Percentiles rank a stretch among this genome's conserved stretches.
phyloP scores from a whole-genome alignment of 345 rosid species.

The Alliaria petiolata region DNA sequence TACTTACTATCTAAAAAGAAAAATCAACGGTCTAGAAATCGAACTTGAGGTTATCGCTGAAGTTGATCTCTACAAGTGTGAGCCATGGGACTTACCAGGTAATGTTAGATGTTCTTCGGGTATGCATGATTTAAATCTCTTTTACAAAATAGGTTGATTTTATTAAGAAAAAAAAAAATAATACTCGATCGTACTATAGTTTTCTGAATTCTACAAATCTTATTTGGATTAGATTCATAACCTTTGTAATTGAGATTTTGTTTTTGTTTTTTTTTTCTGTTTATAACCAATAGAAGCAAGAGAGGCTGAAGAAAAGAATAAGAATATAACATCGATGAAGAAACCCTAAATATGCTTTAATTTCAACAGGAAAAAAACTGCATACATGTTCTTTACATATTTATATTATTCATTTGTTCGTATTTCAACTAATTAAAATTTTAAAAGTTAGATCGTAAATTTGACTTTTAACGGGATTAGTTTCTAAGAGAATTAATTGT shows the following conservation, averaged over 20 bases:
- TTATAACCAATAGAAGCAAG: conserved; percentile 8
- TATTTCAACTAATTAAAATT: neutral
- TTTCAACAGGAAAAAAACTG: neutral
- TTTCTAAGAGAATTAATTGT: neutral
- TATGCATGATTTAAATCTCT: neutral
- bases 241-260: neutral
- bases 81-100: conserved; percentile 91
- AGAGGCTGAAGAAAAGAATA: conserved; percentile 33
- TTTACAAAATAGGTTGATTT: neutral
- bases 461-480: neutral
- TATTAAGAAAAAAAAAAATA: neutral
- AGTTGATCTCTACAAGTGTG: conserved; percentile 81
- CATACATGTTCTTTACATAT: neutral
- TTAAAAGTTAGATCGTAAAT: neutral
- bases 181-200: neutral
- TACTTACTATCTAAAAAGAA: conserved; percentile 65
- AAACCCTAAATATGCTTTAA: conserved; percentile 35
- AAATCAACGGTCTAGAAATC: conserved; percentile 59
- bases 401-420: neutral
- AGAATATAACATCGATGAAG: conserved; percentile 30
- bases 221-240: neutral
- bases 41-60: conserved; percentile 74
- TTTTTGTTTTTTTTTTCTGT: neutral
- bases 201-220: neutral
- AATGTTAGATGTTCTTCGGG: neutral